These are phyloP conservation scores for Comarum palustre DNA, from an alignment of 306 rosid genomes.

Conservation along the genomic window DNA sequence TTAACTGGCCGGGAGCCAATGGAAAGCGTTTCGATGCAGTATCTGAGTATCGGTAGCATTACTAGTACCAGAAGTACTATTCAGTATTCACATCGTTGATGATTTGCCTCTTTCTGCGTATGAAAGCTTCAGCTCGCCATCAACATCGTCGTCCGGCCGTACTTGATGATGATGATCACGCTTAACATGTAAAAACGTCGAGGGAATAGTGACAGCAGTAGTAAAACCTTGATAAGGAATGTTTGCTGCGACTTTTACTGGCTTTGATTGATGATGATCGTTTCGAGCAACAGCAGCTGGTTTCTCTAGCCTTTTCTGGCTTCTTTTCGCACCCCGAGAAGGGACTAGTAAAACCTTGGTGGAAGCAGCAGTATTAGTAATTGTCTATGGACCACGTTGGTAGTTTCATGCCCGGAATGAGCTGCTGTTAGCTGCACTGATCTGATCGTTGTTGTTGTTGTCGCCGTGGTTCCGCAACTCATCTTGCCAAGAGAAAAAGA, in stretches of 20 bases:
- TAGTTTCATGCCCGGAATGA: neutral
- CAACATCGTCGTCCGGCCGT: constrained; percentile 3
- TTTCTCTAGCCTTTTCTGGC: constrained; percentile 13
- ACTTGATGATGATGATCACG: neutral
- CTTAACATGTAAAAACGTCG: neutral
- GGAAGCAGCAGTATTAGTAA: neutral
- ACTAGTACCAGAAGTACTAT: neutral
- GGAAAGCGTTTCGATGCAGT: neutral
- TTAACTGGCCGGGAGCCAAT: too few relatives aligned
- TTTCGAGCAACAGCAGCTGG: neutral
- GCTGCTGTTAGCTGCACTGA: neutral
- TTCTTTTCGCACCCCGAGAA: neutral
- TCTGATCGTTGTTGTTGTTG: neutral
- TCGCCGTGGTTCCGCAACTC: constrained; percentile 20
- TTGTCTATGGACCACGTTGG: neutral
- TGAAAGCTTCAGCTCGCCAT: constrained; percentile 23
- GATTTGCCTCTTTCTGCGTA: constrained; percentile 17
- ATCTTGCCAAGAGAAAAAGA: constrained; percentile 44
- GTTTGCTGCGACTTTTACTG: neutral
- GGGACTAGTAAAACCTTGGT: neutral
- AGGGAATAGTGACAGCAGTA: neutral
- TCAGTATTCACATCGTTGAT: neutral
- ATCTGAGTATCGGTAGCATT: neutral
- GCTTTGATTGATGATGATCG: neutral
- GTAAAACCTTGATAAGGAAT: neutral